Evolutionary conservation across 345 rosid species (phyloP).

Genomic region (Arabidopsis arenosa): DNA sequence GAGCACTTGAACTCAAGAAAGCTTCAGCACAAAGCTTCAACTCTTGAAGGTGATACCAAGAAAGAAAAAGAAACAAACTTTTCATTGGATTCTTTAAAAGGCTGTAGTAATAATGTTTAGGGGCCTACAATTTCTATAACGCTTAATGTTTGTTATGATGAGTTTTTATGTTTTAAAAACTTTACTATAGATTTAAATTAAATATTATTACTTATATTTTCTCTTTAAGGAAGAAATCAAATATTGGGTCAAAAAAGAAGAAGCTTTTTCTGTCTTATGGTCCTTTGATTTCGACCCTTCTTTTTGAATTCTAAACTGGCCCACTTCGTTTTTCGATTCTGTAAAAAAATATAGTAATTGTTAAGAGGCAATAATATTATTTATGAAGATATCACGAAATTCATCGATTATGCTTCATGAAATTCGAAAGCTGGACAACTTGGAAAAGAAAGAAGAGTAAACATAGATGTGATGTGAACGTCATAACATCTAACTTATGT

Average conservation of each 20-base stretch:
- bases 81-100: constrained; percentile 55
- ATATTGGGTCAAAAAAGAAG: constrained; percentile 37
- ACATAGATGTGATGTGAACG: constrained; percentile 15
- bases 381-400: background rate
- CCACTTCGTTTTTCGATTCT: constrained; percentile 2
- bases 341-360: background rate
- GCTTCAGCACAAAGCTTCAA: constrained; percentile 64
- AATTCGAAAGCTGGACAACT: constrained; percentile 16
- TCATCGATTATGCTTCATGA: constrained; percentile 5
- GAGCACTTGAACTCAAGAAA: constrained; percentile 92
- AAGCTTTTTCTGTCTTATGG: constrained; percentile 29
- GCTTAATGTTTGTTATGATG: constrained; percentile 34
- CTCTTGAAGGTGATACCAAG: constrained; percentile 44
- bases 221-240: constrained; percentile 15
- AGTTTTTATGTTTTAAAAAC: background rate
- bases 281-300: constrained; percentile 37
- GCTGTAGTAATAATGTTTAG: constrained; percentile 20
- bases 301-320: constrained; percentile 27
- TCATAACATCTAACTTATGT: background rate
- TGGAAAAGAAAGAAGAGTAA: constrained; percentile 15
- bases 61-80: constrained; percentile 43
- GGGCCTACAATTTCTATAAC: constrained; percentile 37
- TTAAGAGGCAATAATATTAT: background rate
- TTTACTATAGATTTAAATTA: background rate
- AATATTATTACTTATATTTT: background rate